Evolutionary conservation across 306 rosid species (phyloP).

Genomic region (Gleditsia sinensis): DNA sequence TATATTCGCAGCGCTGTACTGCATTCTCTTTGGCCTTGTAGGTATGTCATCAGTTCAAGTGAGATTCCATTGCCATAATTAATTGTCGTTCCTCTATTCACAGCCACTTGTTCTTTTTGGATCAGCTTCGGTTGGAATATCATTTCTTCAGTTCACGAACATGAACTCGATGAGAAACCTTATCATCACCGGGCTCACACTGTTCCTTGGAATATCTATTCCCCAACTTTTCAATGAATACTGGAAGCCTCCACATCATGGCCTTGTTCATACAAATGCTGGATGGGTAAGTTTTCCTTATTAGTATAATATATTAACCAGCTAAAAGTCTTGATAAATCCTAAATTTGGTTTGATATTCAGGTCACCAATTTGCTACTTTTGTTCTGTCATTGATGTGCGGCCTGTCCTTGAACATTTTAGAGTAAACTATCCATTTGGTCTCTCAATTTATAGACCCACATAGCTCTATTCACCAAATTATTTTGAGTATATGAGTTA

Average conservation of each 20-base stretch:
- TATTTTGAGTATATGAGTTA: too few relatives aligned
- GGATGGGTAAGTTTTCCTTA: constrained; percentile 82
- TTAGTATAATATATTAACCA: neutral
- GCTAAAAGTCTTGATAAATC: too few relatives aligned
- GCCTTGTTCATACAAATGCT: constrained; percentile 87
- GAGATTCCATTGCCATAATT: neutral
- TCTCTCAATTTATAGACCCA: too few relatives aligned
- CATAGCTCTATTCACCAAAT: too few relatives aligned
- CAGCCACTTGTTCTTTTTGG: constrained; percentile 4
- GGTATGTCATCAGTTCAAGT: constrained; percentile 48
- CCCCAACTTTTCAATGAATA: constrained; percentile 86
- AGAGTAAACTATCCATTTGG: too few relatives aligned
- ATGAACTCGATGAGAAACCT: constrained; percentile 98
- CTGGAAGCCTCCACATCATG: constrained; percentile 60
- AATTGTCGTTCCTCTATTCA: constrained; percentile 5
- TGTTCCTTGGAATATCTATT: constrained; percentile 87
- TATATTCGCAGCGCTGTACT: constrained; percentile 85
- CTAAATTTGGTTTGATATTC: neutral
- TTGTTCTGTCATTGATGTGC: too few relatives aligned
- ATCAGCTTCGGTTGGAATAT: constrained; percentile 92
- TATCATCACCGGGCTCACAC: constrained; percentile 76
- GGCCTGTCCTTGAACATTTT: too few relatives aligned
- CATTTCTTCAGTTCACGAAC: constrained; percentile 97
- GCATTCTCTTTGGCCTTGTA: constrained; percentile 91
- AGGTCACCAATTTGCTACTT: neutral